These are phyloP conservation scores for Fusarium fracticaudum DNA, from an alignment of 2,329 filamentous ascomycete species.

Conservation along the genomic window DNA sequence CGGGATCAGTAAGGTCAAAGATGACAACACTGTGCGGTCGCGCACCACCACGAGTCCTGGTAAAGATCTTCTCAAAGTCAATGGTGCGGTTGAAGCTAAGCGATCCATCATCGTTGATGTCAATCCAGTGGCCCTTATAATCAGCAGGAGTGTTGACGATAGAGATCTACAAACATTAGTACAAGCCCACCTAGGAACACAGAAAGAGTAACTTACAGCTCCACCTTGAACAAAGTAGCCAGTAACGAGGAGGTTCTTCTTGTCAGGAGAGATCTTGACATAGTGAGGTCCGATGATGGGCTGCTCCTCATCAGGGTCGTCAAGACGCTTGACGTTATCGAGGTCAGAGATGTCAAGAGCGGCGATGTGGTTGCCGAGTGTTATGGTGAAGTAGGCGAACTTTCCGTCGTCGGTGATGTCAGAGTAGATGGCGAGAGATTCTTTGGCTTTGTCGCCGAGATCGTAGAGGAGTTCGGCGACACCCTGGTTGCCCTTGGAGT, in stretches of 20 bases:
- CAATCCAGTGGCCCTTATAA: slow-evolving; percentile 71
- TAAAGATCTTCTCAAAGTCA: slow-evolving; percentile 64
- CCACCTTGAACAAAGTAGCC: slow-evolving; percentile 73
- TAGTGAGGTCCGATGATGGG: slow-evolving; percentile 71
- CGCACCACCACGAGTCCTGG: slow-evolving; percentile 61
- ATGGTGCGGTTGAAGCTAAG: slow-evolving; percentile 69
- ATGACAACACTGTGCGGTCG: slow-evolving; percentile 66
- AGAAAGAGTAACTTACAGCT: slow-evolving; percentile 55
- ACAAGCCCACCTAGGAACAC: too few relatives aligned
- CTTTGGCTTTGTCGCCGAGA: slow-evolving; percentile 64
- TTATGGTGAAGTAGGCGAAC: slow-evolving; percentile 68
- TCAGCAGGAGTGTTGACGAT: slow-evolving; percentile 69
- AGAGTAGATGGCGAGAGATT: slow-evolving; percentile 68
- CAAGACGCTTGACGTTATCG: slow-evolving; percentile 67
- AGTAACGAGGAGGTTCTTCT: slow-evolving; percentile 71
- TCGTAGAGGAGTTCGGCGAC: slow-evolving; percentile 67
- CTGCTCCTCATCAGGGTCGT: slow-evolving; percentile 67
- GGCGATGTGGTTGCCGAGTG: slow-evolving; percentile 67
- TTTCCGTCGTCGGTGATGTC: slow-evolving; percentile 68
- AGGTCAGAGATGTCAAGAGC: slow-evolving; percentile 55
- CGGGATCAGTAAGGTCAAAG: slow-evolving; percentile 65
- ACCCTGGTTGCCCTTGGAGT: slow-evolving; percentile 65
- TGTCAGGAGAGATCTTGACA: slow-evolving; percentile 70
- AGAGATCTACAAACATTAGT: slow-evolving; percentile 52
- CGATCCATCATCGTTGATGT: slow-evolving; percentile 63